Evolutionary conservation across 2,329 filamentous ascomycete species (phyloP), one percentile per base, ranked within the genome.

Genomic region (Fusarium torulosum): DNA sequence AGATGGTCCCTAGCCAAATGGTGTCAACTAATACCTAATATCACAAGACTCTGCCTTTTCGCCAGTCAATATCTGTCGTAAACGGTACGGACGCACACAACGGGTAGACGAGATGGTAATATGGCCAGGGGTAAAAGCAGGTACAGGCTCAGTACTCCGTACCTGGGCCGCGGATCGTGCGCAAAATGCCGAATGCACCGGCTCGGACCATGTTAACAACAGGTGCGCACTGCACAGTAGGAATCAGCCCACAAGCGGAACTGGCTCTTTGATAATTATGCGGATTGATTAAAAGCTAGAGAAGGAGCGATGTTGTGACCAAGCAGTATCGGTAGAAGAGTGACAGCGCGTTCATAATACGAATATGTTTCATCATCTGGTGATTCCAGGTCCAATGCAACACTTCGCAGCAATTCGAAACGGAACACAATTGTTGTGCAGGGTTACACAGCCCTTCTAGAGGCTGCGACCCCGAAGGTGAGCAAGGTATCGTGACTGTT

Each of bases 181-280:
- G 35, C 14, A 31, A 55, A 59, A 46, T 40, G 33, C 53, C 64
- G 58, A 59, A 59, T 47, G 44, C 50, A 53, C 49, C 41, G 53
- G 64, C 71, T 67, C 53, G 60, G 69, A 62, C 69, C 69, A 70
- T 60, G 62, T 58, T 52, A 49, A 59, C 53, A 53, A 43, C 37
- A 59, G 14, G 10, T 38, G n/a, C 31, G 58, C 49, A 59, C 51
- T 40, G 44, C n/a, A 37, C 17, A 53, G 10, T 33, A 15, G 56
- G 45, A 51, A 60, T 63, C 69, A 72, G 63, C 60, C 62, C 64
- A 69, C 41, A 63, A 59, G 56, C 45, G 45, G 64, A 63, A 67
- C 25, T 52, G 37, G 58, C 41, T 41, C 35, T 17, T n/a, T 37
- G 35, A n/a, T 10, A n/a, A 6, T 37, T 37, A 37, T n/a, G 35